These are phyloP conservation scores for Colletotrichum sojae DNA, from an alignment of 2,329 filamentous ascomycete species.

Conservation along the genomic window DNA sequence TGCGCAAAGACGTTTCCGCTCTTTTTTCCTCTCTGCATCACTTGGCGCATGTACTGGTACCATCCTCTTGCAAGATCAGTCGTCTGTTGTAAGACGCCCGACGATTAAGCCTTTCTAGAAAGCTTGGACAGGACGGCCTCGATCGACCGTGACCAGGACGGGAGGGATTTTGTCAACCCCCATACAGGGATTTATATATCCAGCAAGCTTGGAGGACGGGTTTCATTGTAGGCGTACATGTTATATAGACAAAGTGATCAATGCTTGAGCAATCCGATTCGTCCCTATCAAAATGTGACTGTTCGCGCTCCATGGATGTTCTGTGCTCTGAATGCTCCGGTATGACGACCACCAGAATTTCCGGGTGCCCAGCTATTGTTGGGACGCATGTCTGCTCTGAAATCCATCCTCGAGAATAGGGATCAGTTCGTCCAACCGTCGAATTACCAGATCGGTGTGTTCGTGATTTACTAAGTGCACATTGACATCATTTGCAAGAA, in stretches of 20 bases:
- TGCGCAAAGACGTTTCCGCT: conserved; percentile 11
- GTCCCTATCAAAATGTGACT: not conserved
- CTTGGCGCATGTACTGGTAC: conserved; percentile 30
- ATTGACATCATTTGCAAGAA: conserved; percentile 90
- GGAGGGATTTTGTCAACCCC: conserved; percentile 23
- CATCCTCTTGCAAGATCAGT: conserved; percentile 12
- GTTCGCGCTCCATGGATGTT: not conserved
- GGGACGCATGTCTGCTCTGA: conserved; percentile 55
- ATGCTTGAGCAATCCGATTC: conserved; percentile 24
- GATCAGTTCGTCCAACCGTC: conserved; percentile 81
- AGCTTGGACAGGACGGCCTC: conserved; percentile 33
- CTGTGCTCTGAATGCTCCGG: no score
- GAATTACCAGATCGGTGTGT: conserved; percentile 83
- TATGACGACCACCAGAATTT: not conserved
- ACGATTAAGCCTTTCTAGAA: conserved; percentile 17
- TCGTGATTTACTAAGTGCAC: conserved; percentile 76
- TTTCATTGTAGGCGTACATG: conserved; percentile 39
- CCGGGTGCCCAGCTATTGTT: not conserved
- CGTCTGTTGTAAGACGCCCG: not conserved
- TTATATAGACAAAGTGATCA: conserved; percentile 37
- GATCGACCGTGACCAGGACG: conserved; percentile 10
- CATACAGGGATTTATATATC: conserved; percentile 24
- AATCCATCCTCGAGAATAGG: conserved; percentile 80
- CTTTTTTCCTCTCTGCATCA: conserved; percentile 33
- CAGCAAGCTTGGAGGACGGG: conserved; percentile 32